Evolutionary conservation across 805 yeast genomes (phyloP), one percentile per base, ranked within the genome.

Genomic region (Suhomyces pyralidae): DNA sequence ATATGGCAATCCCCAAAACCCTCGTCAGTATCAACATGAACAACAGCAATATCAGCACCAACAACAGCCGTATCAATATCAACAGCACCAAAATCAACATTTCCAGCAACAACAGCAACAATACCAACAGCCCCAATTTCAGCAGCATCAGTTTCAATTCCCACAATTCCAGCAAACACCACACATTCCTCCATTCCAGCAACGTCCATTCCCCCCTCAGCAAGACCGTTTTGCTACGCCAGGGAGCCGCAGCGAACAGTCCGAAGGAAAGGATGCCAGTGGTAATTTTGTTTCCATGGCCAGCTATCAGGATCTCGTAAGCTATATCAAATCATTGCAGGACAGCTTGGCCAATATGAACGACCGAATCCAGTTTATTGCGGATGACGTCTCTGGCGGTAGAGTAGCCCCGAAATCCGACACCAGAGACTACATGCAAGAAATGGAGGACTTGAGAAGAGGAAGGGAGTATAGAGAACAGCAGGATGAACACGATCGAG

Each of bases 251-350:
- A n/a, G 12, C n/a, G 17, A 30, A 10, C n/a, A n/a, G n/a, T n/a
- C n/a, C n/a, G n/a, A n/a, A n/a, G n/a, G n/a, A n/a, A n/a, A n/a
- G n/a, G n/a, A 38, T 25, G 15, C 45, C 1, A 40, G 22, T 40
- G 26, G 12, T 55, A 60, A 58, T 17, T 66, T 36, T 51, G 70
- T 71, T 14, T 60, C 67, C 2, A 53, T 65, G 50, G 61, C 64
- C 3, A 64, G 61, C 49, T 73, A 72, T 56, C 71, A 69, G 40
- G 73, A 71, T 45, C 60, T 73, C 44, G 68, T 69, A n/a, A 55
- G 59, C 5, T 71, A 71, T 52, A 68, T 76, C 3, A 67, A 65
- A 19, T 51, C 61, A 1, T 56, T 73, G n/a, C 73, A 71, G 51
- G 65, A 63, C 9, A 64, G 57, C 40, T 53, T 71, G 48, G 53